Evolutionary conservation across 192 early-diverging fungal genomes (phyloP), one percentile per base, ranked within the genome.

Genomic region (Backusella sp.): DNA sequence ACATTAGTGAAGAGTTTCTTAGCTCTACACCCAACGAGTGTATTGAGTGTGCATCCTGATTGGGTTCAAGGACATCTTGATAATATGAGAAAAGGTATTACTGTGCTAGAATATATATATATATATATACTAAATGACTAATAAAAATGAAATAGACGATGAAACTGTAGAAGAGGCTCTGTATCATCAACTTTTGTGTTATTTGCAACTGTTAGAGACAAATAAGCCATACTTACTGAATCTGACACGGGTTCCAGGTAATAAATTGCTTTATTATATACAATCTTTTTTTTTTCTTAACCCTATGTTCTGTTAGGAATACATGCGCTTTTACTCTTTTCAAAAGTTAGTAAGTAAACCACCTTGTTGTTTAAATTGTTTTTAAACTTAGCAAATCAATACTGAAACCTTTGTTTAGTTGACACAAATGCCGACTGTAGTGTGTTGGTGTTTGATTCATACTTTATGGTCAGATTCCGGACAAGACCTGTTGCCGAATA

Each of bases 181-280:
- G 19, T 36, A 86, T 17, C 59, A 83, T 42, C 91, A 92, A 66
- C 46, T 92, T 3, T 72, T 92, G 3, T 90, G 88, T 53, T 92
- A 92, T 77, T 41, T 89, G 6, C 84, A 90, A 70, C 70, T 92
- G 35, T 66, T 92, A 36, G 89, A 92, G 72, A 92, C 91, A 11
- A 89, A 80, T 37, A 91, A 90, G 69, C 91, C 91, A 11, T 92
- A 90, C 79, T 62, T 92, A 30, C 76, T 89, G 4, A 92, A 92
- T 66, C 83, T 91, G 8, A 76, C 86, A 1, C 79, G 87, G 11
- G 82, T 92, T 14, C 86, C 89, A 66, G 90, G 81, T 79, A 79
- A 52, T 41, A 17, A 15, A 0, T 12, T 11, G 2, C 3, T 15
- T 49, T 49, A n/a, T 19, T 49, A 0, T 49, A 49, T 49, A 19